phyloP scores from a whole-genome alignment of 345 rosid species.

The Lagerstroemia speciosa region DNA sequence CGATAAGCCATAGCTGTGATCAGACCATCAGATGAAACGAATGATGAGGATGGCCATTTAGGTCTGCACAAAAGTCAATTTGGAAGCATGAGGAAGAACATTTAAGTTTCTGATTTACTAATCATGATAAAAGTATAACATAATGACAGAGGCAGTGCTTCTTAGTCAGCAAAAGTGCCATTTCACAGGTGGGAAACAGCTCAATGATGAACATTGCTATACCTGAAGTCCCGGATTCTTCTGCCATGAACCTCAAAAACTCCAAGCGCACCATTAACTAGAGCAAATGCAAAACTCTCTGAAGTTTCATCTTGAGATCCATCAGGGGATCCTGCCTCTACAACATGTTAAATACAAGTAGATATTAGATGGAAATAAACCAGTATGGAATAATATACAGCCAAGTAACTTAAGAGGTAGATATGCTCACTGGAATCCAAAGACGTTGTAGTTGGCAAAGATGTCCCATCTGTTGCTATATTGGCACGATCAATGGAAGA shows the following conservation, averaged over 20 bases:
- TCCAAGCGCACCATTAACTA: conserved; percentile 97
- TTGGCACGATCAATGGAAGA: conserved; percentile 26
- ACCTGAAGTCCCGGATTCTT: conserved; percentile 95
- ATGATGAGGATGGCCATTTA: conserved; percentile 97
- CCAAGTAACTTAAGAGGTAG: conserved; percentile 2
- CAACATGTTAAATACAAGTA: conserved; percentile 12
- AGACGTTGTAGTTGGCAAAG: conserved; percentile 42
- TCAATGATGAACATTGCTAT: conserved; percentile 1
- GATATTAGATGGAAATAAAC: conserved; percentile 12
- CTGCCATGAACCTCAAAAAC: conserved; percentile 98
- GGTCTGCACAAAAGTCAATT: conserved; percentile 57
- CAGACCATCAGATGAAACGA: conserved; percentile 85
- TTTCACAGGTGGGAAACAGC: neutral
- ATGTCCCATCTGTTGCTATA: conserved; percentile 38
- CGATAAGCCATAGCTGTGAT: conserved; percentile 98
- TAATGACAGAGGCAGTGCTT: neutral
- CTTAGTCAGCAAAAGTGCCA: neutral
- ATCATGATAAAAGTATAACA: neutral
- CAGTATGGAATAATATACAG: conserved; percentile 5
- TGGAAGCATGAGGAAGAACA: conserved; percentile 11
- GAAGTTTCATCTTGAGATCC: conserved; percentile 60
- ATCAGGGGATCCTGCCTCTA: conserved; percentile 45
- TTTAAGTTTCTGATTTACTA: neutral
- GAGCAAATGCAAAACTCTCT: conserved; percentile 96
- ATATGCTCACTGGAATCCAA: conserved; percentile 62